phyloP scores from a whole-genome alignment of 176 grass and related monocot genomes.

The Rhynchospora pubera region DNA sequence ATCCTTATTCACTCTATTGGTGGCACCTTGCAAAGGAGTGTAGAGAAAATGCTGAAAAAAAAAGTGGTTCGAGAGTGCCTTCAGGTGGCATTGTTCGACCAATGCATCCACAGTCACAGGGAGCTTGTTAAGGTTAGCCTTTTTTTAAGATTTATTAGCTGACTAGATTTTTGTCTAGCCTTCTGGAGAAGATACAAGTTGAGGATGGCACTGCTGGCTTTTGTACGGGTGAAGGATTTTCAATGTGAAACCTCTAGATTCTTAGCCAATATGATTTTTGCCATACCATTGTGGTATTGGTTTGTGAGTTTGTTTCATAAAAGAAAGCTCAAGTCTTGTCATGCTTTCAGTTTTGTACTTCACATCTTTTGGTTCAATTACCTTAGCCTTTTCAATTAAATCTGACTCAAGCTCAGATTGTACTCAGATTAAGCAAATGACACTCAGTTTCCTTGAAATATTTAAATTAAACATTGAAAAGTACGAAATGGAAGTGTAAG shows the following conservation, averaged over 20 bases:
- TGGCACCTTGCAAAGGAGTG: constrained; percentile 60
- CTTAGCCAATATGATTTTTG: background rate
- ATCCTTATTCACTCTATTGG: constrained; percentile 81
- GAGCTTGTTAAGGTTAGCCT: constrained; percentile 73
- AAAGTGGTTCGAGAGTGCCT: constrained; percentile 64
- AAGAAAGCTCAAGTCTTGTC: background rate
- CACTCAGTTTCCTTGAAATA: background rate
- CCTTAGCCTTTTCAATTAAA: background rate
- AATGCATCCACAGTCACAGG: constrained; percentile 64
- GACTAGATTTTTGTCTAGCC: background rate
- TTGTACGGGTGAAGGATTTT: background rate
- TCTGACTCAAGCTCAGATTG: background rate
- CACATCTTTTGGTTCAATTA: background rate
- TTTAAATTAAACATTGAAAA: background rate
- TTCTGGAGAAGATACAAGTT: background rate
- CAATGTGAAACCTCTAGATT: background rate
- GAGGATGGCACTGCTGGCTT: background rate
- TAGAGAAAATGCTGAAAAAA: constrained; percentile 68
- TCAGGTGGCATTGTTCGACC: constrained; percentile 56
- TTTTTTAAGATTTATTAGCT: constrained; percentile 18
- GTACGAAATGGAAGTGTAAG: background rate
- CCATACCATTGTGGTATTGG: background rate
- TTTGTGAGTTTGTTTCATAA: background rate
- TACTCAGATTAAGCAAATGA: background rate
- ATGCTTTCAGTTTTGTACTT: background rate